Evolutionary conservation across 176 grass and related monocot species (phyloP).

Genomic region (Eragrostis nindensis): DNA sequence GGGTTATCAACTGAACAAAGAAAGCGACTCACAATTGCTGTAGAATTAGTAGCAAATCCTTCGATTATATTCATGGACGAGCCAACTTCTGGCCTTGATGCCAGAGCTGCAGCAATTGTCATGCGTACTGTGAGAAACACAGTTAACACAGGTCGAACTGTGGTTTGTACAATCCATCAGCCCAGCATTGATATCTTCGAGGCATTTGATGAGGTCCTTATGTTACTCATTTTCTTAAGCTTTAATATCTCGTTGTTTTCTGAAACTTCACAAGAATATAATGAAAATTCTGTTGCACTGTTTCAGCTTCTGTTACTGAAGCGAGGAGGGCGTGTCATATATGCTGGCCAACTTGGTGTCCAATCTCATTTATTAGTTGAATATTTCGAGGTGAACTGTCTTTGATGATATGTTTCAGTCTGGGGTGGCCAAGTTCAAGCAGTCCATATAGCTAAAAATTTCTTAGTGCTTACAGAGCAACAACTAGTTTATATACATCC

Average conservation of each 20-base stretch:
- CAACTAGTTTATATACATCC: not conserved
- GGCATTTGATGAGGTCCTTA: constrained; percentile 84
- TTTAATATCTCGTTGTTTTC: not conserved
- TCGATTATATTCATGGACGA: constrained; percentile 98
- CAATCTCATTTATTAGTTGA: constrained; percentile 75
- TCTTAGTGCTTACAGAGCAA: not conserved
- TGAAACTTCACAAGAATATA: not conserved
- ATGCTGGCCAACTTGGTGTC: constrained; percentile 77
- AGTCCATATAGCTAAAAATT: not conserved
- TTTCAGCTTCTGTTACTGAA: constrained; percentile 89
- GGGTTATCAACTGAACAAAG: constrained; percentile 93
- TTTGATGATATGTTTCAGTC: not conserved
- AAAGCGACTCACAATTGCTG: constrained; percentile 86
- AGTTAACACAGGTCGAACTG: constrained; percentile 89
- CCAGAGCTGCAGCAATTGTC: constrained; percentile 89
- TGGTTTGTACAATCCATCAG: constrained; percentile 96
- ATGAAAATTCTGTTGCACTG: not conserved
- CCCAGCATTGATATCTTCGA: constrained; percentile 98
- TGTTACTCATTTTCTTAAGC: not conserved
- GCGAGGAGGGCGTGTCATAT: constrained; percentile 83
- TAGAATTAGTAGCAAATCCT: constrained; percentile 88
- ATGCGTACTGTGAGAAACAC: constrained; percentile 94
- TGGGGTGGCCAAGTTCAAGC: not conserved
- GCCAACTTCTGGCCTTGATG: constrained; percentile 94
- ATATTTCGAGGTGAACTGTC: constrained; percentile 70